Evolutionary conservation across 2,329 filamentous ascomycete species (phyloP).

Genomic region (Diaporthe batatas): DNA sequence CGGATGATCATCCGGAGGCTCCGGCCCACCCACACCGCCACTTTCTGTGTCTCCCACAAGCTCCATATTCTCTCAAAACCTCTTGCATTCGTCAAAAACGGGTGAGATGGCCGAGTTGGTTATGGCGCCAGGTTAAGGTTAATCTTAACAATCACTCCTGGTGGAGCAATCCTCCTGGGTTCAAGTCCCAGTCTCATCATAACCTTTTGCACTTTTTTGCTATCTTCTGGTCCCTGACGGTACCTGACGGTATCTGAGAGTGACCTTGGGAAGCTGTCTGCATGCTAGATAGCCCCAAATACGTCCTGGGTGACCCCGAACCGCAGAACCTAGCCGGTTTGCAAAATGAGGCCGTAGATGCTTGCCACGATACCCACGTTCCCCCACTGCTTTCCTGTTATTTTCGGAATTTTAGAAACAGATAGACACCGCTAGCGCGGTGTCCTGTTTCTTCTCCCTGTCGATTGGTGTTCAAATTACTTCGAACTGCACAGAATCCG

Average conservation of each 20-base stretch:
- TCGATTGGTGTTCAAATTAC: not conserved
- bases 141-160: not conserved
- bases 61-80: too few relatives aligned
- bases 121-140: conserved; percentile 12
- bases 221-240: not conserved
- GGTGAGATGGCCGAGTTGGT: conserved; percentile 10
- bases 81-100: not conserved
- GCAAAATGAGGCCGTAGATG: not conserved
- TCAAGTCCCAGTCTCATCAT: conserved; percentile 3
- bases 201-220: not conserved
- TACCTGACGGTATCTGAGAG: not conserved
- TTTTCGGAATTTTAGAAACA: not conserved
- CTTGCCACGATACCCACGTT: not conserved
- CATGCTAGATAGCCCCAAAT: not conserved
- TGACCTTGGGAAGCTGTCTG: not conserved
- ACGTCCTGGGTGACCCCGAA: not conserved
- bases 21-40: too few relatives aligned
- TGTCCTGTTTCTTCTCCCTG: not conserved
- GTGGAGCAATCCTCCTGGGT: conserved; percentile 6
- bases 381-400: not conserved
- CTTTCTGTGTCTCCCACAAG: too few relatives aligned
- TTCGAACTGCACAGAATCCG: fast-evolving
- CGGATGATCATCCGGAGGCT: too few relatives aligned
- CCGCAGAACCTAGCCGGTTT: not conserved
- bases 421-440: not conserved